Percentiles rank a stretch among this genome's conserved stretches.
These are phyloP conservation scores for Penicillium sp. DNA, from an alignment of 2,329 filamentous ascomycete genomes.

Conservation along the genomic window DNA sequence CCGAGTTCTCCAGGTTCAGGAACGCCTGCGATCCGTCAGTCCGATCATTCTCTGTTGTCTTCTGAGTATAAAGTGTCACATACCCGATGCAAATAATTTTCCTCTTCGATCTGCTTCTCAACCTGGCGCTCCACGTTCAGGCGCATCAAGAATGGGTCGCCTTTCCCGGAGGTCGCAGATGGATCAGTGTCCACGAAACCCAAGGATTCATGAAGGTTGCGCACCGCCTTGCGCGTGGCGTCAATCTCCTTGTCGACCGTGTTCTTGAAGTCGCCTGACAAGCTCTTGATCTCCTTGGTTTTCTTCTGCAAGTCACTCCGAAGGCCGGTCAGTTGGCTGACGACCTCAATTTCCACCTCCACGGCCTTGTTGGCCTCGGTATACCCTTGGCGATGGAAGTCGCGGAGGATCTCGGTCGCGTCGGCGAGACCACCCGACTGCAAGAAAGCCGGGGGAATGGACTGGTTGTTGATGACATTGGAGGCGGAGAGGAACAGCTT, in stretches of 20 bases:
- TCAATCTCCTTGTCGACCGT: constrained; percentile 95
- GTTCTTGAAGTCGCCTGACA: constrained; percentile 95
- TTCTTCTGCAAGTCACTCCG: constrained; percentile 89
- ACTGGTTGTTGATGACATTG: constrained; percentile 77
- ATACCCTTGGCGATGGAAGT: constrained; percentile 78
- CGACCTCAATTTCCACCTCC: constrained; percentile 88
- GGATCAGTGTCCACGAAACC: constrained; percentile 76
- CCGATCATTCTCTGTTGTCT: constrained; percentile 8
- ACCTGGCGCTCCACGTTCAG: constrained; percentile 84
- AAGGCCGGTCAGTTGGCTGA: constrained; percentile 78
- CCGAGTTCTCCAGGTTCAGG: constrained; percentile 88
- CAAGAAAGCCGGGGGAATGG: constrained; percentile 72
- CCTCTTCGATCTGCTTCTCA: constrained; percentile 89
- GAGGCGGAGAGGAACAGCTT: constrained; percentile 81
- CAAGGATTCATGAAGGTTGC: constrained; percentile 75
- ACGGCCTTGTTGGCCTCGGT: constrained; percentile 80
- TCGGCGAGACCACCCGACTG: constrained; percentile 81
- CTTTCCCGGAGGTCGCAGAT: constrained; percentile 72
- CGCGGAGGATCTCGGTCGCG: constrained; percentile 73
- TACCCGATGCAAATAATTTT: constrained; percentile 93
- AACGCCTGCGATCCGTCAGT: constrained; percentile 64
- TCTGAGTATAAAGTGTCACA: constrained; percentile 28
- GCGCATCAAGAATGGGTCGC: constrained; percentile 85
- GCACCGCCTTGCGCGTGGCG: constrained; percentile 72
- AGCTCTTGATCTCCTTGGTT: constrained; percentile 95